Evolutionary conservation across 257 asterid genomes (phyloP).

Genomic region (Przewalskia tangutica): DNA sequence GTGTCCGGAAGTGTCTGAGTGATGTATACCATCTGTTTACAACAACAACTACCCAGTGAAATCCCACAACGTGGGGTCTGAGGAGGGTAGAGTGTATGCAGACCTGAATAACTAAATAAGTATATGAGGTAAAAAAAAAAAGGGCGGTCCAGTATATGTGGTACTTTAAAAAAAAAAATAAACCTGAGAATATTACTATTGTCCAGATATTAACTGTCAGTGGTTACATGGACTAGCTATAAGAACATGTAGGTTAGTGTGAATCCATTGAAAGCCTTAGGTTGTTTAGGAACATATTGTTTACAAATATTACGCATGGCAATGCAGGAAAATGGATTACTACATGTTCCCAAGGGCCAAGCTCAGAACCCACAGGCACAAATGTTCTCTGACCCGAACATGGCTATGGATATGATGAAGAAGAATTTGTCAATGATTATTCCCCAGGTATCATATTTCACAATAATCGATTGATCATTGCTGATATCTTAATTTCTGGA

Average conservation of each 20-base stretch:
- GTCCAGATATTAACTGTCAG: background rate
- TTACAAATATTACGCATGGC: background rate
- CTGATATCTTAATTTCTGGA: background rate
- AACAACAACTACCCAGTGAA: too few relatives aligned
- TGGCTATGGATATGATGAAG: conserved; percentile 99
- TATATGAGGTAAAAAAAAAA: background rate
- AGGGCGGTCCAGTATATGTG: too few relatives aligned
- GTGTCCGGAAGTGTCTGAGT: background rate
- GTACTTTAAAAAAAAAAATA: background rate
- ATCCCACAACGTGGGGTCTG: too few relatives aligned
- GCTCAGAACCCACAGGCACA: conserved; percentile 88
- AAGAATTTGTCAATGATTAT: conserved; percentile 92
- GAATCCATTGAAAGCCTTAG: background rate
- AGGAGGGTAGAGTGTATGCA: too few relatives aligned
- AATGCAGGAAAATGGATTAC: conserved; percentile 78
- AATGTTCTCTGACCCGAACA: conserved; percentile 96
- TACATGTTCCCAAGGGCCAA: conserved; percentile 84
- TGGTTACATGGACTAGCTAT: background rate
- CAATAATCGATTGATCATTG: background rate
- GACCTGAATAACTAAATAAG: background rate
- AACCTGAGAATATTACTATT: background rate
- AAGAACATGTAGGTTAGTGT: background rate
- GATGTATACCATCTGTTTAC: background rate
- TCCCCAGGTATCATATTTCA: conserved; percentile 54
- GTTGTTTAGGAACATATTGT: background rate